Base-by-base conservation (phyloP, 495 filamentous ascomycete genomes). In the Evernia prunastri region DNA sequence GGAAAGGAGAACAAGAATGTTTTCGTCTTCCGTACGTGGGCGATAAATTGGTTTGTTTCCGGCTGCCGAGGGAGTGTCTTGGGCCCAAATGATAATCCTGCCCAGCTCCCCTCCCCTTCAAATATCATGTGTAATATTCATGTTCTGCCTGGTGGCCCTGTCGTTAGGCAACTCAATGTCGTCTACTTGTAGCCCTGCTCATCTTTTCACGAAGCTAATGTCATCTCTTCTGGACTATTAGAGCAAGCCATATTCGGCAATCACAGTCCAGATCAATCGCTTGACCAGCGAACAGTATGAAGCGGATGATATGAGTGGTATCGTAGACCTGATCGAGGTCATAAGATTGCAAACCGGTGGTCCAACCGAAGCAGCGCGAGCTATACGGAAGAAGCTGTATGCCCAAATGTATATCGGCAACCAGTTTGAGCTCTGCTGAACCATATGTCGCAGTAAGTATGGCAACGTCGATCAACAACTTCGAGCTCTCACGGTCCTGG, bases 381-480 rank as follows among this genome's bases (percentile, higher is more conserved):
- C 95, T 27, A 83, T 97, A 68, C 84, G 95, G 56, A 99, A 97
- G 86, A 97, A 99, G 79, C 83, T 99, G 83, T 91, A 72, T 74
- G 88, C 25, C 9, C 2, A 35, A 33, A 17, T n/a, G 37, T 4
- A 12, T 25, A 45, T 56, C n/a, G 39, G 11, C 15, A 15, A 25
- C 3, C 33, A 11, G 5, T 4, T 45, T 63, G 20, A 33, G 10
- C 23, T 39, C 18, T 54, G 29, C 51, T 31, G 12, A 47, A 13
- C 25, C 10, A 27, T n/a, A 25, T 37, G 20, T 10, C 56, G 1
- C 65, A 91, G 88, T 45, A 97, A 97, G 76, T 99, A 99, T 74
- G 95, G 95, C 60, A 96, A 84, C 67, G 78, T 93, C 25, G 92
- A 97, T 72, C 87, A 91, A 23, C 95, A 97, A 73, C 80, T 99